A percentile compares a stretch with the other conserved stretches of the same genome.
Conservation (phyloP, 2,329 filamentous ascomycete genomes). For the Diplodia sapinea region DNA sequence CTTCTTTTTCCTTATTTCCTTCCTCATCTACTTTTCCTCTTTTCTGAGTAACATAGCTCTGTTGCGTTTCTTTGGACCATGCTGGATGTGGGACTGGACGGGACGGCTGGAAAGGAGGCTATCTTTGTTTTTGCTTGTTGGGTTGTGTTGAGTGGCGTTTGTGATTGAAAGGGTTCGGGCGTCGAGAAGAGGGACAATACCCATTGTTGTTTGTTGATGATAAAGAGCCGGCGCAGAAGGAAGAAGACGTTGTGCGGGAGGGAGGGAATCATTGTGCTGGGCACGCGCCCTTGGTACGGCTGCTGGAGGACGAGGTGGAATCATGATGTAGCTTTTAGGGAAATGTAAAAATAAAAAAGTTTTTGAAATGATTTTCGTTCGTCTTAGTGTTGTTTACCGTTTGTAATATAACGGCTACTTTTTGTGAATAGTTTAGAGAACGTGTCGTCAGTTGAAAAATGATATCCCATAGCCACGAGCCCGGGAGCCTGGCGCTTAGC, state of each 20-base stretch:
- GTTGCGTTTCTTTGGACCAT: slow-evolving; percentile 19
- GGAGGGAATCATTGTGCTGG: background rate
- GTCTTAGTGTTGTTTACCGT: background rate
- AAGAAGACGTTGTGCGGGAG: background rate
- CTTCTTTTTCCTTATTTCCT: background rate
- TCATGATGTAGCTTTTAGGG: background rate
- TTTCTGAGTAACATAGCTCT: background rate
- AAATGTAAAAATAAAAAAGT: background rate
- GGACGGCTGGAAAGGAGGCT: background rate
- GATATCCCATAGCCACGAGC: background rate
- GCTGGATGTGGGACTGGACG: slow-evolving; percentile 21
- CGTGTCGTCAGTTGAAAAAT: background rate
- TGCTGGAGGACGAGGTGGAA: background rate
- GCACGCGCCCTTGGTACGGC: slow-evolving; percentile 3
- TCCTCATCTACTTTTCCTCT: background rate
- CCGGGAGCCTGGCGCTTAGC: no score
- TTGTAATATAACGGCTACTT: no score
- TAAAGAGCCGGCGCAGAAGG: background rate
- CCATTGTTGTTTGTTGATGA: slow-evolving; percentile 3
- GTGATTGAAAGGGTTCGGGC: background rate
- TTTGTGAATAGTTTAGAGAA: background rate
- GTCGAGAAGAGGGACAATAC: slow-evolving; percentile 8
- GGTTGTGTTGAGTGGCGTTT: background rate
- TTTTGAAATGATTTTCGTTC: background rate
- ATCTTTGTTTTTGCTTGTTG: background rate